Conservation (phyloP, 805 yeast species). For the fission yeast (Schizosaccharomyces pombe) region DNA sequence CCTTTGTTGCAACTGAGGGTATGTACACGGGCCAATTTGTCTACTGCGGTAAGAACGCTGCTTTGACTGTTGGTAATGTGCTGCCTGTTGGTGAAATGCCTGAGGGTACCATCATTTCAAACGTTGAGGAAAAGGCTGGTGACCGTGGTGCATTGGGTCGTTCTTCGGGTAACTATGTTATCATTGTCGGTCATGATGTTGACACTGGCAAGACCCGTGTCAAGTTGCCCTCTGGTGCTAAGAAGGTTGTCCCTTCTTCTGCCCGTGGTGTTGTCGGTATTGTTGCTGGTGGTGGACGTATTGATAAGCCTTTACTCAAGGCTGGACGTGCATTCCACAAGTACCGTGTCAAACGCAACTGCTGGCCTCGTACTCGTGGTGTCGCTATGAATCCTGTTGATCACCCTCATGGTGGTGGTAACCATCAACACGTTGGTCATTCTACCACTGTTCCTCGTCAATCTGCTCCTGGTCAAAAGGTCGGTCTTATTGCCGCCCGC, state of each 20-base stretch:
- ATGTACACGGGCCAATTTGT: slow-evolving; percentile 97
- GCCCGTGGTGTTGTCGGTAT: slow-evolving; percentile 99
- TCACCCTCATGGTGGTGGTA: slow-evolving; percentile 99
- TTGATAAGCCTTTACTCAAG: slow-evolving; percentile 96
- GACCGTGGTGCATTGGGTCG: slow-evolving; percentile 99
- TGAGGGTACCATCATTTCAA: slow-evolving; percentile 96
- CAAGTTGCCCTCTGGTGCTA: slow-evolving; percentile 97
- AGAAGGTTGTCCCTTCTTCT: slow-evolving; percentile 81
- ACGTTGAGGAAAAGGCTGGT: slow-evolving; percentile 96
- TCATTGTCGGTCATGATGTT: slow-evolving; percentile 96
- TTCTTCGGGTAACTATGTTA: slow-evolving; percentile 98
- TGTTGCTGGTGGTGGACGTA: slow-evolving; percentile 99
- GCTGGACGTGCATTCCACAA: slow-evolving; percentile 99
- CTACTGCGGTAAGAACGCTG: slow-evolving; percentile 97
- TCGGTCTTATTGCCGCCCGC: slow-evolving; percentile 99
- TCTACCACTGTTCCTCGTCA: slow-evolving; percentile 98
- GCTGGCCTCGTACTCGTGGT: slow-evolving; percentile 99
- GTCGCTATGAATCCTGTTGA: slow-evolving; percentile 99
- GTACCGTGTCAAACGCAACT: slow-evolving; percentile 97
- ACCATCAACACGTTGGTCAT: slow-evolving; percentile 99
- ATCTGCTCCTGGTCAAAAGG: slow-evolving; percentile 99
- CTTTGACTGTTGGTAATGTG: slow-evolving; percentile 68
- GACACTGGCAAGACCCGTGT: slow-evolving; percentile 98
- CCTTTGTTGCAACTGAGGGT: slow-evolving; percentile 98
- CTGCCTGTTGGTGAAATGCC: slow-evolving; percentile 93